A percentile compares a stretch with the other conserved stretches of the same genome.
These are phyloP conservation scores for Cercospora sp. DNA, from an alignment of 2,329 filamentous ascomycete species.

Conservation along the genomic window DNA sequence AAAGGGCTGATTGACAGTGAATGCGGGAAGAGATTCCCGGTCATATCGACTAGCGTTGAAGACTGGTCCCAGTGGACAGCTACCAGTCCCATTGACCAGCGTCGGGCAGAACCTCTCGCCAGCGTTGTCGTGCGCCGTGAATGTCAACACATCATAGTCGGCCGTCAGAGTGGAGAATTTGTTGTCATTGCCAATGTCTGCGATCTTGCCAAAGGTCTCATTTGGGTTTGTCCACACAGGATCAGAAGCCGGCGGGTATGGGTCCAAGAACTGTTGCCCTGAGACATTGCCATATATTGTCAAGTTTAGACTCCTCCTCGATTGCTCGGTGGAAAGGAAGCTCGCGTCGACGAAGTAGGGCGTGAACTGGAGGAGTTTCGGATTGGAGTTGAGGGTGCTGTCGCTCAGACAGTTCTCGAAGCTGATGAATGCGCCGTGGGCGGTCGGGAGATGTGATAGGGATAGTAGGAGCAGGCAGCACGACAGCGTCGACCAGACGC, in stretches of 20 bases:
- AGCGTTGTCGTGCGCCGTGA: constrained; percentile 63
- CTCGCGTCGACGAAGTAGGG: constrained; percentile 72
- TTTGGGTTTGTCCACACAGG: constrained; percentile 63
- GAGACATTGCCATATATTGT: constrained; percentile 91
- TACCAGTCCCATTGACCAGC: constrained; percentile 53
- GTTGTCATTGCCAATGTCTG: constrained; percentile 63
- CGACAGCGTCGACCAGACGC: constrained; percentile 16
- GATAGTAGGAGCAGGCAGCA: constrained; percentile 21
- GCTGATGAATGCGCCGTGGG: constrained; percentile 65
- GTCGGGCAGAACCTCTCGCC: constrained; percentile 65
- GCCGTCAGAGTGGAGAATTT: constrained; percentile 73
- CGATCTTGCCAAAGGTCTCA: constrained; percentile 73
- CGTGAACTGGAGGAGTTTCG: constrained; percentile 72
- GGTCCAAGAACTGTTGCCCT: constrained; percentile 61
- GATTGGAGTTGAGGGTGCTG: constrained; percentile 58
- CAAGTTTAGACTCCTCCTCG: constrained; percentile 68
- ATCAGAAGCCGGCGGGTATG: constrained; percentile 60
- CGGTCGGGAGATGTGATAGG: constrained; percentile 48
- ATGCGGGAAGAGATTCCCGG: constrained; percentile 63
- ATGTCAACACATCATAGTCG: constrained; percentile 73
- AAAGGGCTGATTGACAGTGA: constrained; percentile 73
- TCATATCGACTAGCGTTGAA: constrained; percentile 62
- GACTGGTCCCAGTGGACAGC: constrained; percentile 73
- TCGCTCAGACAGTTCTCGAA: constrained; percentile 79
- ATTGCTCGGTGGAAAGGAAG: constrained; percentile 60